phyloP scores from a whole-genome alignment of 2,329 filamentous ascomycete species.

The Calonectria honghensis region DNA sequence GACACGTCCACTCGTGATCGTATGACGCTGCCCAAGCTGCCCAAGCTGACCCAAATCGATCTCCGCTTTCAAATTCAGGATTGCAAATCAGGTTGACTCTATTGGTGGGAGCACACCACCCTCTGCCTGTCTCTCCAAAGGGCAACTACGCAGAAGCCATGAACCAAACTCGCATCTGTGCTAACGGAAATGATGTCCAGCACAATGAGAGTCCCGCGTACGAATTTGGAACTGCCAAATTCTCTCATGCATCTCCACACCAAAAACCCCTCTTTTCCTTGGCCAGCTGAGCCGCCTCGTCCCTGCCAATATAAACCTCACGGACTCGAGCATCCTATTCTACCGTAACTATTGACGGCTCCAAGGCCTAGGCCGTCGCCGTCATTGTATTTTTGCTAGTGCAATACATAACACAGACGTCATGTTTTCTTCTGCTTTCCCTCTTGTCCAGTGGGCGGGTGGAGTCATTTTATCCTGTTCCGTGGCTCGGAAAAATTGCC shows the following conservation, averaged over 20 bases:
- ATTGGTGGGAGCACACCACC: not conserved
- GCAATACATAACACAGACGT: not conserved
- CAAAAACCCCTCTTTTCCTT: slow-evolving; percentile 4
- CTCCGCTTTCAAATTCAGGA: not conserved
- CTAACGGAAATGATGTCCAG: not conserved
- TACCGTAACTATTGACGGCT: not conserved
- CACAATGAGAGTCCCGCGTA: not conserved
- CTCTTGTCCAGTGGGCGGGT: not conserved
- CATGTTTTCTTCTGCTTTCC: not conserved
- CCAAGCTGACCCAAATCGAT: not conserved
- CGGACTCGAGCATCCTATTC: not conserved
- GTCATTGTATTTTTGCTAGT: not conserved
- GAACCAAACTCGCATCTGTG: not conserved
- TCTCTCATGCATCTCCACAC: slow-evolving; percentile 3
- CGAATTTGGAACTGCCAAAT: not conserved
- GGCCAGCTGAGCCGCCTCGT: not conserved
- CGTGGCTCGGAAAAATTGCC: slow-evolving; percentile 16
- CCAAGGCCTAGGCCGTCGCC: not conserved
- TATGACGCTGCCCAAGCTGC: not conserved
- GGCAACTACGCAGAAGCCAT: not conserved
- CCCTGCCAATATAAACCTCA: not conserved
- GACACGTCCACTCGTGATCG: not conserved
- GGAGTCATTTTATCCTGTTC: slow-evolving; percentile 7
- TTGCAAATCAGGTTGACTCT: not conserved
- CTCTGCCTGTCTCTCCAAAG: not conserved